Percentiles rank a stretch among this genome's conserved stretches.
phyloP scores from a whole-genome alignment of 306 rosid genomes.

The Canavalia ensiformis region DNA sequence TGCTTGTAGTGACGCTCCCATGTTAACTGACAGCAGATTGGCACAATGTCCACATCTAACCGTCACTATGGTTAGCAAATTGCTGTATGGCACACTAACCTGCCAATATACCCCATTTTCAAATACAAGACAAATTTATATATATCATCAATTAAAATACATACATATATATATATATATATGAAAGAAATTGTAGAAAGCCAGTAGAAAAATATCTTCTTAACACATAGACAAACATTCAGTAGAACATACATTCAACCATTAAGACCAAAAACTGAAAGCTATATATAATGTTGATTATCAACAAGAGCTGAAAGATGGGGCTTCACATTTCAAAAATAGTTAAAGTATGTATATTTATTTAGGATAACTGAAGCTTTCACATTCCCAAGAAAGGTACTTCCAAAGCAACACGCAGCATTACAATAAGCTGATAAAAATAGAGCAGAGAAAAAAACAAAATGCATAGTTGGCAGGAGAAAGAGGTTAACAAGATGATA shows the following conservation, averaged over 20 bases:
- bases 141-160: background rate
- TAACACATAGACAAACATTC: background rate
- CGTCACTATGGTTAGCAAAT: slow-evolving; percentile 72
- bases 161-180: no score
- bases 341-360: background rate
- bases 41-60: slow-evolving; percentile 98
- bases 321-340: slow-evolving; percentile 7
- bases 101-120: slow-evolving; percentile 54
- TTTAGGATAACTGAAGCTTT: background rate
- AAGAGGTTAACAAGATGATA: slow-evolving; percentile 34
- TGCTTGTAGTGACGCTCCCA: slow-evolving; percentile 74
- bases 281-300: background rate
- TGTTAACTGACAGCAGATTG: slow-evolving; percentile 85
- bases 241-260: background rate
- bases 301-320: slow-evolving; percentile 2
- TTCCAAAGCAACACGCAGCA: slow-evolving; percentile 34
- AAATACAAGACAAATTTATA: slow-evolving; percentile 2
- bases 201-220: background rate
- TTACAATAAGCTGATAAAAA: slow-evolving; percentile 18
- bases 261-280: background rate
- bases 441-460: slow-evolving; percentile 31
- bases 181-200: no score
- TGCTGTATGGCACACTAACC: slow-evolving; percentile 95
- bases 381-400: slow-evolving; percentile 43
- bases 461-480: slow-evolving; percentile 40